Evolutionary conservation across 2,329 filamentous ascomycete species (phyloP).

Genomic region (Exophiala sp.): DNA sequence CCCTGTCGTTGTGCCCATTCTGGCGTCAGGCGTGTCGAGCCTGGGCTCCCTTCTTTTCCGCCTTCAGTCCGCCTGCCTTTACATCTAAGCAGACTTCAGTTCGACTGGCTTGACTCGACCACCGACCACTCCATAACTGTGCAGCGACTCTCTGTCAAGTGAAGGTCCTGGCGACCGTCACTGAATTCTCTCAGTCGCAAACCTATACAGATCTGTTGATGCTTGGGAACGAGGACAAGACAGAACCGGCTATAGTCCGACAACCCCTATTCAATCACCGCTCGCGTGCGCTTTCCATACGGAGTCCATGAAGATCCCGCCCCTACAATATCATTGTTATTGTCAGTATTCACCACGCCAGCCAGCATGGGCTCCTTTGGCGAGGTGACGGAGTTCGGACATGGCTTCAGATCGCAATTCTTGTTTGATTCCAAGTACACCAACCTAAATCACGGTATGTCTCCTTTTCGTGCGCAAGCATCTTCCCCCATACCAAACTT

Average conservation of each 20-base stretch:
- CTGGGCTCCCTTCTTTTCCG: background rate
- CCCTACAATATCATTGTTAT: background rate
- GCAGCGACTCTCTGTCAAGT: no score
- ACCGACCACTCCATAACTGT: no score
- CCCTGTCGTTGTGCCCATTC: background rate
- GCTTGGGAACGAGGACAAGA: background rate
- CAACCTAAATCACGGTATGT: constrained; percentile 71
- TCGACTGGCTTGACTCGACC: no score
- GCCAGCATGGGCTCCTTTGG: constrained; percentile 26
- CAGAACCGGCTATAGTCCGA: no score
- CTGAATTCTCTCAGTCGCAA: background rate
- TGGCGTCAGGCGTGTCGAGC: background rate
- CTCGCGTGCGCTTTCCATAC: background rate
- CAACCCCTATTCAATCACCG: background rate
- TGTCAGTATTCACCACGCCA: constrained; percentile 1
- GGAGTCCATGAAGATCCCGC: background rate
- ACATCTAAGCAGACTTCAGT: no score
- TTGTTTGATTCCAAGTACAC: constrained; percentile 60
- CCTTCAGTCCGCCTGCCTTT: no score
- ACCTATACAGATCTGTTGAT: background rate
- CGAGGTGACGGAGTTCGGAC: constrained; percentile 44
- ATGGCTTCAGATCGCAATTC: constrained; percentile 58
- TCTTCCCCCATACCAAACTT: constrained; percentile 5
- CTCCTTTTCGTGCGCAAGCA: constrained; percentile 3
- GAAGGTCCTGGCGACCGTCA: no score